These are phyloP conservation scores for Phyllostachys edulis DNA, from an alignment of 176 grass and related monocot genomes.

Conservation along the genomic window DNA sequence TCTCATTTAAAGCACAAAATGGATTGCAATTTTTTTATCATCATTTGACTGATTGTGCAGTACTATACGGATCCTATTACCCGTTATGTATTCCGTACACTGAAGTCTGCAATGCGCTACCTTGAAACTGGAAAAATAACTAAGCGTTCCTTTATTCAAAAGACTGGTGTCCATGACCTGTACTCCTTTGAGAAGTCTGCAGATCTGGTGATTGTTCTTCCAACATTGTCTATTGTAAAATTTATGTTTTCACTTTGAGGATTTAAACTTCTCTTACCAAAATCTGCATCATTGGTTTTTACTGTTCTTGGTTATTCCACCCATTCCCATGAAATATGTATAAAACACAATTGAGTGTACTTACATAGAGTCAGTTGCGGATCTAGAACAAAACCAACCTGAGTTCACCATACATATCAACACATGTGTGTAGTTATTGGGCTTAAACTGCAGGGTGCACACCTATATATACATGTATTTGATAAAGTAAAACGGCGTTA, in stretches of 20 bases:
- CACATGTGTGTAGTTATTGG: too few relatives aligned
- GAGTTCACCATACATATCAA: too few relatives aligned
- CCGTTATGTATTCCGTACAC: conserved; percentile 37
- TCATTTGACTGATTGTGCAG: conserved; percentile 27
- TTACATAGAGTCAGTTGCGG: neutral
- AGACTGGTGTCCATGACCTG: conserved; percentile 38
- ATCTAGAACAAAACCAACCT: too few relatives aligned
- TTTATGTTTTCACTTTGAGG: neutral
- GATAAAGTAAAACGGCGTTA: too few relatives aligned
- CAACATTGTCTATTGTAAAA: neutral
- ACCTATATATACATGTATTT: too few relatives aligned
- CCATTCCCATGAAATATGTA: neutral
- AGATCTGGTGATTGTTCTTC: conserved; percentile 34
- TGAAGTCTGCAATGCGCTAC: conserved; percentile 34
- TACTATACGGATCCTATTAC: conserved; percentile 44
- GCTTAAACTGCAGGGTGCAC: too few relatives aligned
- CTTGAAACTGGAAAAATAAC: conserved; percentile 38
- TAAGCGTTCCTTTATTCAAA: conserved; percentile 31
- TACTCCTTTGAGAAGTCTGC: conserved; percentile 44
- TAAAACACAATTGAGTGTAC: neutral
- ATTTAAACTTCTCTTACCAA: neutral
- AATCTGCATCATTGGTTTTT: neutral
- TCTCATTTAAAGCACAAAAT: neutral
- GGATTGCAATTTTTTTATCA: neutral
- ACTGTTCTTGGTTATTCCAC: neutral